phyloP scores from a whole-genome alignment of 208 protist species.

The Trypanosoma brucei region DNA sequence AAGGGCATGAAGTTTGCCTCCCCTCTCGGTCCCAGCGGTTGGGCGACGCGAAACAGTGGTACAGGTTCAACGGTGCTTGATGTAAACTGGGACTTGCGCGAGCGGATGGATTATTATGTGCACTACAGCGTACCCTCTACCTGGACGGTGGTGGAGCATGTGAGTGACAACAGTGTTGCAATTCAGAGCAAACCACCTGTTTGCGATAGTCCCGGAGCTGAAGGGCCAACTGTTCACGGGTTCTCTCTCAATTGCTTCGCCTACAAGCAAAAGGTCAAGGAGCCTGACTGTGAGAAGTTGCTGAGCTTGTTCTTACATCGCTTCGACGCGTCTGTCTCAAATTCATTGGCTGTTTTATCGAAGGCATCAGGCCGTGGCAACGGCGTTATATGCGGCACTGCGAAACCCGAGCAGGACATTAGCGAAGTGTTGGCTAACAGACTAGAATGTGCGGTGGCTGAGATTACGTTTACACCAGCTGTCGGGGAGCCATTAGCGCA shows the following conservation, averaged over 20 bases:
- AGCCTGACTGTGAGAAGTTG: conserved; percentile 51
- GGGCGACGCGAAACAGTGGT: conserved; percentile 10
- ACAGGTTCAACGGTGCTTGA: conserved; percentile 36
- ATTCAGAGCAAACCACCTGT: conserved; percentile 67
- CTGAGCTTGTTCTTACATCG: conserved; percentile 71
- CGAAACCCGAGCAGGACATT: conserved; percentile 15
- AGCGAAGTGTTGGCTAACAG: conserved; percentile 47
- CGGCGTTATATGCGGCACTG: neutral
- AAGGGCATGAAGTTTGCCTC: conserved; percentile 78
- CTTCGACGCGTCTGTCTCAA: conserved; percentile 72
- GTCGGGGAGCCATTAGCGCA: conserved; percentile 56
- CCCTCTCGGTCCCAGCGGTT: conserved; percentile 22
- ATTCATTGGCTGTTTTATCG: conserved; percentile 51
- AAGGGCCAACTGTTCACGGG: conserved; percentile 48
- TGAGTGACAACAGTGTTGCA: conserved; percentile 67
- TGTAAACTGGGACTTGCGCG: conserved; percentile 67
- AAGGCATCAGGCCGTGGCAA: conserved; percentile 4
- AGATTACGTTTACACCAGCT: conserved; percentile 63
- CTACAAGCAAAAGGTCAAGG: conserved; percentile 63
- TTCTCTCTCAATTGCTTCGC: conserved; percentile 78
- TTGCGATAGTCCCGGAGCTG: neutral
- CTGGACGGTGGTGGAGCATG: conserved; percentile 56
- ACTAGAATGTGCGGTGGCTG: conserved; percentile 56
- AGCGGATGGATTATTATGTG: conserved; percentile 79
- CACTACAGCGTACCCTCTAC: conserved; percentile 72